Evolutionary conservation across 129 eudicot genomes (phyloP).

Genomic region (Pittosporum tobira): DNA sequence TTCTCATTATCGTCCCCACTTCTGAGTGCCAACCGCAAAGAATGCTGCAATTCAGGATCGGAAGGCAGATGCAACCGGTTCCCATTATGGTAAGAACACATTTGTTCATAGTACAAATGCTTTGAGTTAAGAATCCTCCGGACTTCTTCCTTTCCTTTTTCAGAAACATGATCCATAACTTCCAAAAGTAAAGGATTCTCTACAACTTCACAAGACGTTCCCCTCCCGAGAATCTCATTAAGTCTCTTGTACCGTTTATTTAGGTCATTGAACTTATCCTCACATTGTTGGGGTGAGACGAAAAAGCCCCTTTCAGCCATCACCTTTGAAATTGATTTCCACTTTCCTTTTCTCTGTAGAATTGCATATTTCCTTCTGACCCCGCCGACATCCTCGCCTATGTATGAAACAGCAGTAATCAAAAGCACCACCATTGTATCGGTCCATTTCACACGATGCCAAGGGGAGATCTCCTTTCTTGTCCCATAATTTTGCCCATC

Average conservation of each 20-base stretch:
- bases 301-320: slow-evolving; percentile 86
- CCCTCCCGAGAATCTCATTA: slow-evolving; percentile 72
- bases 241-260: slow-evolving; percentile 90
- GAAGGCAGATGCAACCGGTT: slow-evolving; percentile 34
- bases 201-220: slow-evolving; percentile 71
- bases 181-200: slow-evolving; percentile 81
- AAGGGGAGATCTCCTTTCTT: slow-evolving; percentile 54
- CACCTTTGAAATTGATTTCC: slow-evolving; percentile 86
- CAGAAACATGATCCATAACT: slow-evolving; percentile 51
- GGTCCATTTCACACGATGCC: slow-evolving; percentile 97
- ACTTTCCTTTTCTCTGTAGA: slow-evolving; percentile 86
- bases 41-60: slow-evolving; percentile 14
- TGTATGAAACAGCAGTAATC: too few species aligned
- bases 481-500: slow-evolving; percentile 46
- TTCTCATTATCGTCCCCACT: slow-evolving; percentile 1
- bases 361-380: slow-evolving; percentile 38
- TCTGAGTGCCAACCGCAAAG: too few species aligned
- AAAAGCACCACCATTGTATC: slow-evolving; percentile 79
- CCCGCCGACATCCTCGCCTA: slow-evolving; percentile 80
- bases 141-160: slow-evolving; percentile 69
- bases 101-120: slow-evolving; percentile 79
- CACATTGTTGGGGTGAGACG: slow-evolving; percentile 94
- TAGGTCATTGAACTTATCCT: slow-evolving; percentile 80
- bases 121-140: slow-evolving; percentile 71
- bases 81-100: slow-evolving; percentile 86